Evolutionary conservation across 768 basidiomycete species (phyloP).

Genomic region (Paxillus ammoniavirescens): DNA sequence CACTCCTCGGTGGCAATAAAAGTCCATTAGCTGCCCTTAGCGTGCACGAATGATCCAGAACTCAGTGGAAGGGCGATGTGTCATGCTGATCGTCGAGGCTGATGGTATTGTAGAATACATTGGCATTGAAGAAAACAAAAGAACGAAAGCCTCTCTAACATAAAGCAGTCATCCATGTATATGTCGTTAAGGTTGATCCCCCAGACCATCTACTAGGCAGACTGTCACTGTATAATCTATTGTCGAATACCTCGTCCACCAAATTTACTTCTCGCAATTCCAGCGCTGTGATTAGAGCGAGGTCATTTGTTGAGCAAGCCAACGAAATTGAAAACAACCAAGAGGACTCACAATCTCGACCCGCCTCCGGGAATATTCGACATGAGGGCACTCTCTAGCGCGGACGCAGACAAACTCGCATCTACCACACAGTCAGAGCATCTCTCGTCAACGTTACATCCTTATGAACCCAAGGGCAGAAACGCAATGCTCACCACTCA

Average conservation of each 20-base stretch:
- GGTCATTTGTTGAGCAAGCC: background rate
- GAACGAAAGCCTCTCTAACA: background rate
- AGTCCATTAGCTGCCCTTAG: too few relatives aligned
- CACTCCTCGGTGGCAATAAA: too few relatives aligned
- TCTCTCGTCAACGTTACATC: background rate
- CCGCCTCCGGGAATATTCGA: constrained; percentile 69
- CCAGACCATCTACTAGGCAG: too few relatives aligned
- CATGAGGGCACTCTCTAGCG: constrained; percentile 74
- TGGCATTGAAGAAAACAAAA: background rate
- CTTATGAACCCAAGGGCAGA: background rate
- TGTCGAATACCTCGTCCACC: constrained; percentile 27
- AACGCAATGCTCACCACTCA: constrained; percentile 60
- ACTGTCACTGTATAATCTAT: constrained; percentile 5
- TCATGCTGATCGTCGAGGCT: constrained; percentile 1
- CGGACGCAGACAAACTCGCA: constrained; percentile 74
- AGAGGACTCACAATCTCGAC: constrained; percentile 63
- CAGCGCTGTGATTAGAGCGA: constrained; percentile 27
- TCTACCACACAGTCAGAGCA: constrained; percentile 37
- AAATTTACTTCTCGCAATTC: constrained; percentile 33
- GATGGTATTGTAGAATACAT: constrained; percentile 1
- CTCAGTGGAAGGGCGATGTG: constrained; percentile 18
- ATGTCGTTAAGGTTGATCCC: background rate
- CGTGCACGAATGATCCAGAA: too few relatives aligned
- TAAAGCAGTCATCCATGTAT: background rate
- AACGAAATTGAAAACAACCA: background rate